Evolutionary conservation across 1,284 basidiomycete genomes (phyloP), one percentile per base, ranked within the genome.

Genomic region (Cutaneotrichosporon mucoides): DNA sequence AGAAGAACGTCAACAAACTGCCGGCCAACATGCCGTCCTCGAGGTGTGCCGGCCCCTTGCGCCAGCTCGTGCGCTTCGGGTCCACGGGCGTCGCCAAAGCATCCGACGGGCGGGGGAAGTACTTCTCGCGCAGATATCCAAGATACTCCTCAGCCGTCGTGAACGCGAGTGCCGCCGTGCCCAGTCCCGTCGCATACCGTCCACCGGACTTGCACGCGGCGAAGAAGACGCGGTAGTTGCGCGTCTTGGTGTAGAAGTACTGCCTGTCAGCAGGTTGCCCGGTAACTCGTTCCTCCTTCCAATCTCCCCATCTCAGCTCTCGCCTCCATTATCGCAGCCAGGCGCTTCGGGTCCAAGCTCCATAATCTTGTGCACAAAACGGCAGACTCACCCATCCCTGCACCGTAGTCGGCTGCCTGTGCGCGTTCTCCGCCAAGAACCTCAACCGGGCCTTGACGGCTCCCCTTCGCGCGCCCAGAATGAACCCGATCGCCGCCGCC

Each of bases 181-280:
- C 71, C 0, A 79, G 61, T 1, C 65, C 67, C 0, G 69, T 36
- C 16, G 72, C 73, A 50, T 73, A 74, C 51, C 63, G 66, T 1
- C 62, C 65, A 6, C 75, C 77, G n/a, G 65, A 63, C 13, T 63
- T 64, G 16, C 68, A 56, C 1, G 70, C 71, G 5, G 63, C 69
- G 43, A 68, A 72, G 53, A 77, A 59, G 36, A 79, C 68, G 35
- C 72, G 68, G 63, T 79, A 79, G 52, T 79, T 79, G 45, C 77
- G 66, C 2, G 77, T 77, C 63, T 77, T 77, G 49, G 75, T 74
- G 66, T 79, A 79, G 53, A 76, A 79, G 68, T 79, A 79, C 76
- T 78, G 56, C n/a, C 24, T 24, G 24, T 24, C 24, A 24, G 24
- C 24, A 24, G 13, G 48, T 53, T 37, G 49, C 34, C 56, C 10